A percentile compares a stretch with the other conserved stretches of the same genome.
phyloP scores from a whole-genome alignment of 2,329 filamentous ascomycete species.

The Chrysosphaeria jannelii region DNA sequence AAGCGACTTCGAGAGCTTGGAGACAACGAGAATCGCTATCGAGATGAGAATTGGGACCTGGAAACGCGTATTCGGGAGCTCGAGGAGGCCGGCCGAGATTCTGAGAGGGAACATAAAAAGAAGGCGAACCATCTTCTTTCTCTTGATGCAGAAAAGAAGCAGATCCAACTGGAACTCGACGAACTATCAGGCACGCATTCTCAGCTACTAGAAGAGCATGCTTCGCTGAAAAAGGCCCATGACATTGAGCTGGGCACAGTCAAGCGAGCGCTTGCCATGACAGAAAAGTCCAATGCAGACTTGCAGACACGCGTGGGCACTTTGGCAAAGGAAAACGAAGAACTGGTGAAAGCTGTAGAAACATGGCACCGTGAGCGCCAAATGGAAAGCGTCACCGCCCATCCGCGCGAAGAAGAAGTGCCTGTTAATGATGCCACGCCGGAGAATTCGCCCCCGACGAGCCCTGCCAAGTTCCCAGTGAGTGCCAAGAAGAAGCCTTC shows the following conservation, averaged over 20 bases:
- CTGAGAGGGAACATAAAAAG: conserved; percentile 61
- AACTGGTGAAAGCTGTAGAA: conserved; percentile 61
- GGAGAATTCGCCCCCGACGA: conserved; percentile 71
- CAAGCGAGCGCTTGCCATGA: conserved; percentile 48
- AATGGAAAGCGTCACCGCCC: conserved; percentile 32
- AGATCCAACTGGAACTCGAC: conserved; percentile 62
- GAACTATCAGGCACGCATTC: conserved; percentile 58
- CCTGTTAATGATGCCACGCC: no score
- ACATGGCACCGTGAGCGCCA: conserved; percentile 32
- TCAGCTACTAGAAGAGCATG: conserved; percentile 56
- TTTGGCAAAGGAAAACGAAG: conserved; percentile 62
- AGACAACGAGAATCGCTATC: conserved; percentile 85
- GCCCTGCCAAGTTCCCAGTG: conserved; percentile 76
- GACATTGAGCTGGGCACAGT: conserved; percentile 68
- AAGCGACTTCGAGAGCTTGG: conserved; percentile 60
- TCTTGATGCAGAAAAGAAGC: conserved; percentile 43
- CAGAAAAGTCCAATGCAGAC: conserved; percentile 47
- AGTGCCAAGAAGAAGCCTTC: conserved; percentile 69
- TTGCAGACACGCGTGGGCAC: conserved; percentile 74
- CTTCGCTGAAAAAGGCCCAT: conserved; percentile 46
- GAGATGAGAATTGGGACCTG: conserved; percentile 95
- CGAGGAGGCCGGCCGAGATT: conserved; percentile 39
- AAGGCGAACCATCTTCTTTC: conserved; percentile 41
- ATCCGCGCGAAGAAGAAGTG: no score
- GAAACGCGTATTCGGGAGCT: conserved; percentile 80